Evolutionary conservation across 192 early-diverging fungal genomes (phyloP).

Genomic region (Radiomyces spectabilis): DNA sequence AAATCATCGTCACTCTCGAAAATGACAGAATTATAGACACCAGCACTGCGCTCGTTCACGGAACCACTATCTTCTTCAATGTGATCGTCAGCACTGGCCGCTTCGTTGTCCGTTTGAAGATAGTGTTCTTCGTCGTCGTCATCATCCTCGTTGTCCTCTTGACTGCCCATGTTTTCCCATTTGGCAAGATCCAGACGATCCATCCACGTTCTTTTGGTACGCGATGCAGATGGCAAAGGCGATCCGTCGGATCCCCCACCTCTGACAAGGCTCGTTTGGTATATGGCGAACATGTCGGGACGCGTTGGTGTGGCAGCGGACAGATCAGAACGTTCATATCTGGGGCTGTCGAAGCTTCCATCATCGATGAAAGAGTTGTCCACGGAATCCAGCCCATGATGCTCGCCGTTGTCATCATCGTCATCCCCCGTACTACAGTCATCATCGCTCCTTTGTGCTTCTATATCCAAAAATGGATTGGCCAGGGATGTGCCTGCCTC

Average conservation of each 20-base stretch:
- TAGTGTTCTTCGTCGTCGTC: not conserved
- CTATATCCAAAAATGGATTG: constrained; percentile 1
- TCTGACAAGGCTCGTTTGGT: not conserved
- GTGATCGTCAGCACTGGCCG: not conserved
- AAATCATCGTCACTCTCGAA: not conserved
- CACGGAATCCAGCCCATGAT: not conserved
- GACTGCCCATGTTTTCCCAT: not conserved
- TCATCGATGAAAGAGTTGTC: not conserved
- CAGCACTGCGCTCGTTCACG: not conserved
- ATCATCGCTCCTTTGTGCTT: not conserved
- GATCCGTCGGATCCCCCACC: not conserved
- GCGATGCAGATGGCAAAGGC: not conserved
- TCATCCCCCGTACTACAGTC: not conserved
- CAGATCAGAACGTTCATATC: not conserved
- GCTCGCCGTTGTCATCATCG: not conserved
- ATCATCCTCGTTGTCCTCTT: not conserved
- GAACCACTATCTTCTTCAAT: not conserved
- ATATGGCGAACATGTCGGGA: constrained; percentile 1
- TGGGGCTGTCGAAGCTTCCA: not conserved
- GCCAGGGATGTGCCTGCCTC: not conserved
- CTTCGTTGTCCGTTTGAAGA: not conserved
- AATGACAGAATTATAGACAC: not conserved
- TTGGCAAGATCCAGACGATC: not conserved
- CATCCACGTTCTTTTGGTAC: not conserved
- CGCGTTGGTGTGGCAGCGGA: not conserved